Percentiles rank a stretch among this genome's conserved stretches.
phyloP scores from a whole-genome alignment of 2,329 filamentous ascomycete species.

The Diaporthe sp. region DNA sequence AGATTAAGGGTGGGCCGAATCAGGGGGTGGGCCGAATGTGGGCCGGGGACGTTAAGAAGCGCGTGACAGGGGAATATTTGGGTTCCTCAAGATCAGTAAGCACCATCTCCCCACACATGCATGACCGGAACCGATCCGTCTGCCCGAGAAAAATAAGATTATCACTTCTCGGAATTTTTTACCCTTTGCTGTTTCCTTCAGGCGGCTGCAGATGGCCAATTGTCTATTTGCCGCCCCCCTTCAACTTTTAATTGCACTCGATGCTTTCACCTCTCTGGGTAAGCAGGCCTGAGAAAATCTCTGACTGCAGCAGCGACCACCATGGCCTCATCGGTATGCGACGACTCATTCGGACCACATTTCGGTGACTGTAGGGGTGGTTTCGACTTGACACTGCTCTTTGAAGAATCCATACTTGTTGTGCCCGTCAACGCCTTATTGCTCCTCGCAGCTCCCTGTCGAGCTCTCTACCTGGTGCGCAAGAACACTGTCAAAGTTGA shows the following conservation, averaged over 20 bases:
- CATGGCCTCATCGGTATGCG: constrained; percentile 16
- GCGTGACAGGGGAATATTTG: background rate
- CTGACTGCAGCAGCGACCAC: background rate
- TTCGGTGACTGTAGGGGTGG: constrained; percentile 5
- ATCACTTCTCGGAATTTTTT: background rate
- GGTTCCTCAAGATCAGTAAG: background rate
- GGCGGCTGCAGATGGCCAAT: background rate
- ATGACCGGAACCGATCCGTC: background rate
- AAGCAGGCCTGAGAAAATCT: background rate
- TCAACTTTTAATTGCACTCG: background rate
- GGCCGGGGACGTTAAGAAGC: background rate
- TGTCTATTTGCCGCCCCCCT: background rate
- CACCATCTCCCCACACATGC: background rate
- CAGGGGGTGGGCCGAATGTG: too few species aligned
- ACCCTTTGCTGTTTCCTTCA: background rate
- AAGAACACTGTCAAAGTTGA: background rate
- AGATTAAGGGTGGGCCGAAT: too few species aligned
- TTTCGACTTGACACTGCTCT: constrained; percentile 9
- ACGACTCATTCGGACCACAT: constrained; percentile 12
- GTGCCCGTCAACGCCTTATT: constrained; percentile 9
- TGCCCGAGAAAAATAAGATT: too few species aligned
- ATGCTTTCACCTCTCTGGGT: background rate
- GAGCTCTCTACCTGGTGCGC: constrained; percentile 13
- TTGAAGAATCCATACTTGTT: constrained; percentile 7
- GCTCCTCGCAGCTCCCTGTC: constrained; percentile 5